Evolutionary conservation across 2,329 filamentous ascomycete species (phyloP), one percentile per base, ranked within the genome.

Genomic region (Orbilia oligospora): DNA sequence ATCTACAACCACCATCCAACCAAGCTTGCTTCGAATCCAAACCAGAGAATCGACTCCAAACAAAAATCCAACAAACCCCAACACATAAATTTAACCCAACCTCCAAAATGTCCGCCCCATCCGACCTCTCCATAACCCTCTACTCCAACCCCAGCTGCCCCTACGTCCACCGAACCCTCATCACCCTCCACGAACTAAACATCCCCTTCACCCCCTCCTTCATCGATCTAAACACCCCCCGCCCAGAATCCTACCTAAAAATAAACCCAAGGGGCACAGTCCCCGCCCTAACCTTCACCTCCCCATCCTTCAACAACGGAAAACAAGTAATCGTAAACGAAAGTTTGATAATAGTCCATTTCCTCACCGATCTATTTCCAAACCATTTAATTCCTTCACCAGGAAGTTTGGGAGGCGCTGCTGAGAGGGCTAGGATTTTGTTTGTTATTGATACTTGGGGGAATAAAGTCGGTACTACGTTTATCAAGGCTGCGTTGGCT

Each of bases 161-260:
- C 22, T 93, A 88, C 87, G 92, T 92, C 16, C 92, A 95, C 83
- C 91, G 93, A 41, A 91, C 89, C 0, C 91, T 94, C 81, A 93
- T 93, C 76, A 88, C 88, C 5, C 87, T 94, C 27, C 87, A 88
- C 33, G 92, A 93, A 82, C 87, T 92, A 12, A 87, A 87, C 10
- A 83, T 94, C 33, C 86, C 88, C 0, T 92, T 89, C 81, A 90
- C 92, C 72, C 90, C 93, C 81, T 90, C 92, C 77, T 89, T 90
- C 72, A 92, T 97, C 81, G 91, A 95, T 83, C 87, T 96, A 56
- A 84, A 85, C 81, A 88, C 84, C 9, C 92, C 93, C 0, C 89
- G 93, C 9, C 90, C 91, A 30, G 86, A 88, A 44, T 92, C 91
- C 86, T 96, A 95, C 83, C 88, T 96, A 8, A 86, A 90, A 65